A percentile compares a stretch with the other conserved stretches of the same genome.
Evolutionary conservation across 2,329 filamentous ascomycete species (phyloP).

Genomic region (Elsinoe arachidis): DNA sequence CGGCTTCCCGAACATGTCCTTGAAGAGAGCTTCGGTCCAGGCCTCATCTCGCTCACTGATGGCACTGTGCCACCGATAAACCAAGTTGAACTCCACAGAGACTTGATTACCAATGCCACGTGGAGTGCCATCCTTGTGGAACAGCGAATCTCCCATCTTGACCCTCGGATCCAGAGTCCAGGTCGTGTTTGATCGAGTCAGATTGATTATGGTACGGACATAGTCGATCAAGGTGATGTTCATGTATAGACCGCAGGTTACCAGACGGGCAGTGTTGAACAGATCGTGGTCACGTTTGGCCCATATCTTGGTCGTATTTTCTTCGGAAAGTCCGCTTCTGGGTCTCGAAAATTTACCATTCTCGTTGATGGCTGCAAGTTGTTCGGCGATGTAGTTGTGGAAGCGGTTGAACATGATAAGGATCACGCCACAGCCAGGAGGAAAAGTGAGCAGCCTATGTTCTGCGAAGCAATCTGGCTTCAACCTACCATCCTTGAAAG

Average conservation of each 20-base stretch:
- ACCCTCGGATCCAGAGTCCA: constrained; percentile 75
- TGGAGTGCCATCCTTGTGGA: constrained; percentile 50
- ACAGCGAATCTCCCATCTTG: constrained; percentile 39
- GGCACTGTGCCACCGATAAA: constrained; percentile 80
- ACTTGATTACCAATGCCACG: constrained; percentile 73
- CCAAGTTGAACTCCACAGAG: constrained; percentile 81
- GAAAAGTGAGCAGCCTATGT: constrained; percentile 60
- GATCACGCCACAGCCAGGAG: constrained; percentile 61
- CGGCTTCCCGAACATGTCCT: constrained; percentile 24
- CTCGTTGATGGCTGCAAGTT: constrained; percentile 65
- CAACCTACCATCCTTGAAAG: constrained; percentile 60
- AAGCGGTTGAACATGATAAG: constrained; percentile 73
- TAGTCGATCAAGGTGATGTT: constrained; percentile 74
- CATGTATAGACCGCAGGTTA: constrained; percentile 63
- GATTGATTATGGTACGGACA: constrained; percentile 66
- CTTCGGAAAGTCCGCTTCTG: constrained; percentile 36
- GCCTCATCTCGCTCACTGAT: constrained; percentile 67
- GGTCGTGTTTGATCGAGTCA: constrained; percentile 62
- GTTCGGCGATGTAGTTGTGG: constrained; percentile 64
- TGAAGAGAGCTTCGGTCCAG: constrained; percentile 67
- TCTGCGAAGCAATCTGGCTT: constrained; percentile 68
- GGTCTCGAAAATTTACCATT: constrained; percentile 54
- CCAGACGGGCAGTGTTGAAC: constrained; percentile 66
- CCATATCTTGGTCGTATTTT: constrained; percentile 41
- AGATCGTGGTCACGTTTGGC: constrained; percentile 67